Evolutionary conservation across 495 filamentous ascomycete species (phyloP), one percentile per base, ranked within the genome.

Genomic region (Penicillium canariense): DNA sequence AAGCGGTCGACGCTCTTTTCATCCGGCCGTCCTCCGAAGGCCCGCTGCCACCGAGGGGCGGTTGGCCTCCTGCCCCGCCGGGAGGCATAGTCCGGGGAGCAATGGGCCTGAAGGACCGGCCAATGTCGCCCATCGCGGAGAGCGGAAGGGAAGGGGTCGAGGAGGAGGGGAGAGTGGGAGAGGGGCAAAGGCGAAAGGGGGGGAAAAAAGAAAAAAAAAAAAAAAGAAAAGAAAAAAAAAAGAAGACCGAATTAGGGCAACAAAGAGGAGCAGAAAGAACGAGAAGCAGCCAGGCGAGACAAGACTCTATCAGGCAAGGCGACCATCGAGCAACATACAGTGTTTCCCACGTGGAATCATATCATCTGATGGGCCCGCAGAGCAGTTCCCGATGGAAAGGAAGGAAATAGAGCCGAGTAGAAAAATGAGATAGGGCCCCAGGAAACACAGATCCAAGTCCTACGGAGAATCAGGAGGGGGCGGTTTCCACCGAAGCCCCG

Each of bases 1-100:
- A 77, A 20, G 74, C 74, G 11, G 68, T 69, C 10, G 73, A 76
- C 8, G 70, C 73, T 50, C 74, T 62, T 48, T 69, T 76, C 42
- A 68, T 69, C 43, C 69, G 66, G 31, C 50, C 55, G 9, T 77
- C 73, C 22, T 76, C 74, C 15, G 62, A 36, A 14, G 51, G 39
- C 18, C 18, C 26, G 15, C 36, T 50, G 34, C 39, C 49, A 14
- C 43, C 44, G 27, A 50, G 54, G 9, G 60, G 56, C 35, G 23
- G 46, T 20, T 48, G 34, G n/a, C 60, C 58, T 22, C 50, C 62
- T 30, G 10, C 44, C 18, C 52, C 63, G 27, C 54, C 58, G 38
- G 59, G 53, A 14, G 58, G 42, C 23, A 54, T 44, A 12, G 57
- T 58, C 23, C 70, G 64, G 46, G 73, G 73, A 17, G 73, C 73